phyloP scores from a whole-genome alignment of 768 basidiomycete species.

The Stropharia rugosoannulata region DNA sequence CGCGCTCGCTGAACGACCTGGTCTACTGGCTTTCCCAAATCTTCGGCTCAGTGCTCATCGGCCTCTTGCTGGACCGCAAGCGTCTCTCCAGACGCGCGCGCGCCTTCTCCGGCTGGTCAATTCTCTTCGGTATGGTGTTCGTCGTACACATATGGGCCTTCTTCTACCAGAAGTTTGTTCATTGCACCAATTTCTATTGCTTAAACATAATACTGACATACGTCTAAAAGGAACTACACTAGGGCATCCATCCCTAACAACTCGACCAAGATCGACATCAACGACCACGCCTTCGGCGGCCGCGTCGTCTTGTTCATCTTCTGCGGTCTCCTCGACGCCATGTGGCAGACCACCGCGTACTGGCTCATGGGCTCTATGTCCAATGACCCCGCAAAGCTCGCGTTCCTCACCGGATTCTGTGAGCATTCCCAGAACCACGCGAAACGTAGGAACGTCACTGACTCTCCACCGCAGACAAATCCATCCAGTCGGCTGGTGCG shows the following conservation, averaged over 20 bases:
- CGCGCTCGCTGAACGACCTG: constrained; percentile 73
- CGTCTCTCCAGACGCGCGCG: constrained; percentile 60
- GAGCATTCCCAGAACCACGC: constrained; percentile 20
- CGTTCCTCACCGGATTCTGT: constrained; percentile 83
- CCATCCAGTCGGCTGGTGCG: constrained; percentile 76
- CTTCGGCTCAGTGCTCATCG: constrained; percentile 70
- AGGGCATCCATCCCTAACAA: constrained; percentile 42
- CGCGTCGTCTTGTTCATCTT: constrained; percentile 65
- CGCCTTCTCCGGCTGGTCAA: constrained; percentile 67
- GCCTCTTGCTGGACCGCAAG: constrained; percentile 62
- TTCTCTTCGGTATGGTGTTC: constrained; percentile 67
- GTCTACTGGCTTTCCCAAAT: constrained; percentile 83
- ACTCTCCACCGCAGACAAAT: constrained; percentile 33
- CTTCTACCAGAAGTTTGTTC: constrained; percentile 65
- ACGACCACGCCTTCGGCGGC: constrained; percentile 50
- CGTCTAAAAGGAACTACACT: constrained; percentile 47
- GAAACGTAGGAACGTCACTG: not conserved
- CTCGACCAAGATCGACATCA: constrained; percentile 56
- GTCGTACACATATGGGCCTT: constrained; percentile 75
- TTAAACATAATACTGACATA: not conserved
- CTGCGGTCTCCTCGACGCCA: constrained; percentile 74
- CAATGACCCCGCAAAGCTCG: constrained; percentile 77
- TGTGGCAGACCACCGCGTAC: constrained; percentile 85
- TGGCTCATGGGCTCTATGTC: constrained; percentile 88
- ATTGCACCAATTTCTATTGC: not conserved